Evolutionary conservation across 352 stramenopile species (phyloP), one percentile per base, ranked within the genome.

Genomic region (Pythium myriotylum): DNA sequence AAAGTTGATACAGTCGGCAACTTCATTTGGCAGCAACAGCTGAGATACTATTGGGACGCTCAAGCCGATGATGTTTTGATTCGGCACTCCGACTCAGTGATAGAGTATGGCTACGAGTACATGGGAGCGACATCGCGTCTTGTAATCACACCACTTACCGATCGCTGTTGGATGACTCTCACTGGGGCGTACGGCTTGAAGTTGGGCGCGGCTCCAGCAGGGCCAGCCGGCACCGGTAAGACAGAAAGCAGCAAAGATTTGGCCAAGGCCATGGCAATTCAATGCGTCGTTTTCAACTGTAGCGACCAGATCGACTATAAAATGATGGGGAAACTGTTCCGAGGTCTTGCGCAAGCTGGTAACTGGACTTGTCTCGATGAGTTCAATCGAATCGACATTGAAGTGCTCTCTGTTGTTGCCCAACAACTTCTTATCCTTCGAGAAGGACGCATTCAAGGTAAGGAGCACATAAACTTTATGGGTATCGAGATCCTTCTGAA

Each of bases 281-380:
- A 97, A 62, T 97, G 91, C 51, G 87, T 98, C 16, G 94, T 98
- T 8, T 98, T 98, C 76, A 98, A 98, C 73, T 99, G 95, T 68
- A 97, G 84, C 24, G 95, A 99, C 61, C 78, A 96, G 24, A 92
- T 99, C 43, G 95, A 99, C 74, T 98, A 98, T 76, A 97, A 98
- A 65, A 97, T 97, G 73, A 99, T 99, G 95, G 94, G 91, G 2
- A 97, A 97, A 53, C 89, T 98, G 20, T 98, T 98, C 54, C 93
- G 93, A 41, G 95, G 94, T 0, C 68, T 98, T 3, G 89, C 91
- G 5, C 84, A 96, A 45, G 92, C 92, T 10, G 90, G 94, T 3
- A 96, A 92, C 45, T 97, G 84, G 88, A 91, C 74, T 23, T 95
- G 82, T 59, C 71, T 98, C 22, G 95, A 98, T 40, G 94, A 98